phyloP scores from a whole-genome alignment of 1,284 basidiomycete species.

The Leccinum griseonigrum region DNA sequence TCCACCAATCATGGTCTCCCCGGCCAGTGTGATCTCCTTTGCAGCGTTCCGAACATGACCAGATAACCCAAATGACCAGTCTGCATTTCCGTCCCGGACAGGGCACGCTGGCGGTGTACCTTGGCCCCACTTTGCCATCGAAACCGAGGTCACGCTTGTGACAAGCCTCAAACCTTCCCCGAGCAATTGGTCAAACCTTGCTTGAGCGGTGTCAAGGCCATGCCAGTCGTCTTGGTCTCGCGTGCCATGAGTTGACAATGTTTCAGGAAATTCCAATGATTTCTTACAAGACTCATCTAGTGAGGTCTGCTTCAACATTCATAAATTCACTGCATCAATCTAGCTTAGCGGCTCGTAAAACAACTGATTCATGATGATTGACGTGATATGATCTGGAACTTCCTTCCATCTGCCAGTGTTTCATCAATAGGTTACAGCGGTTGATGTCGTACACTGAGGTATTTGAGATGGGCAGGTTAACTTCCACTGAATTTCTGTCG shows the following conservation, averaged over 20 bases:
- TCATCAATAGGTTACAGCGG: not conserved
- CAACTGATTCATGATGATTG: not conserved
- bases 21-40: constrained; percentile 3
- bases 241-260: no score
- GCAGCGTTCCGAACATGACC: constrained; percentile 19
- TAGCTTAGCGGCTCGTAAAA: not conserved
- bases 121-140: constrained; percentile 28
- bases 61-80: constrained; percentile 31
- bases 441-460: not conserved
- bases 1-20: constrained; percentile 10
- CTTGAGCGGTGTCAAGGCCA: no score
- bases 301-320: not conserved
- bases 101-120: constrained; percentile 18
- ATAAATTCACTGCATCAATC: not conserved
- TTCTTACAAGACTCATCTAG: not conserved
- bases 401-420: not conserved
- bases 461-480: not conserved
- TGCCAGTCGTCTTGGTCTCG: no score
- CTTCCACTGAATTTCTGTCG: not conserved
- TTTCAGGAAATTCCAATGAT: no score
- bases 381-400: not conserved
- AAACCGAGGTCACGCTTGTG: constrained; percentile 12
- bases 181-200: no score
- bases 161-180: no score
- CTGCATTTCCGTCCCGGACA: constrained; percentile 28